A percentile compares a stretch with the other conserved stretches of the same genome.
Conservation (phyloP, 2,329 filamentous ascomycete species). For the Fusarium nisikadoi region DNA sequence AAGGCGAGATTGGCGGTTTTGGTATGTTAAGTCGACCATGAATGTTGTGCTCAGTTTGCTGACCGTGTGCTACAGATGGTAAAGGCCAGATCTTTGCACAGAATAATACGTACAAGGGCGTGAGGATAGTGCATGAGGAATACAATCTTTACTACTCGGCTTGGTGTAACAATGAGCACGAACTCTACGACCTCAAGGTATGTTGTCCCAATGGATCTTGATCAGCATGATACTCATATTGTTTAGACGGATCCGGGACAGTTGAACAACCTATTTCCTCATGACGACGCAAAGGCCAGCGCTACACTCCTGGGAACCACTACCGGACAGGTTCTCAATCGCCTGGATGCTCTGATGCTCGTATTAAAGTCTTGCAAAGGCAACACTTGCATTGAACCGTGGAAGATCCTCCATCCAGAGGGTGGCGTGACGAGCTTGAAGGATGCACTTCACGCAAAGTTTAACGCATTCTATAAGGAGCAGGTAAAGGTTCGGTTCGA, state of each 20-base stretch:
- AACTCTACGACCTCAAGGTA: constrained; percentile 71
- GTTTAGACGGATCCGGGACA: constrained; percentile 63
- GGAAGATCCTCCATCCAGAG: constrained; percentile 65
- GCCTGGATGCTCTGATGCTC: constrained; percentile 68
- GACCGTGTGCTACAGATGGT: constrained; percentile 28
- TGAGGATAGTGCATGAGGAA: constrained; percentile 62
- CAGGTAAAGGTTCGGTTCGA: constrained; percentile 61
- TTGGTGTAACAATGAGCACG: constrained; percentile 75
- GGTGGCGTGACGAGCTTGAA: constrained; percentile 61
- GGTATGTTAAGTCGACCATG: constrained; percentile 17
- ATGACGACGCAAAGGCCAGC: background rate
- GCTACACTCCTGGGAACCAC: constrained; percentile 34
- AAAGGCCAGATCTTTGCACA: constrained; percentile 20
- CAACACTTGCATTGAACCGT: constrained; percentile 63
- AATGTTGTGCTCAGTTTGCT: background rate
- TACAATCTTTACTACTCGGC: constrained; percentile 74
- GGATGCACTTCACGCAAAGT: constrained; percentile 60
- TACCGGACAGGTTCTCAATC: constrained; percentile 55
- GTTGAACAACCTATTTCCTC: constrained; percentile 55
- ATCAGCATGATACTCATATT: background rate
- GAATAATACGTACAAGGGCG: constrained; percentile 70
- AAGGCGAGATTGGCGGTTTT: constrained; percentile 49
- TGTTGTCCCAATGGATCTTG: background rate
- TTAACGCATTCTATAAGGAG: constrained; percentile 64
- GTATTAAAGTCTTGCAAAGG: constrained; percentile 71